phyloP scores from a whole-genome alignment of 306 rosid genomes.

The Canavalia ensiformis region DNA sequence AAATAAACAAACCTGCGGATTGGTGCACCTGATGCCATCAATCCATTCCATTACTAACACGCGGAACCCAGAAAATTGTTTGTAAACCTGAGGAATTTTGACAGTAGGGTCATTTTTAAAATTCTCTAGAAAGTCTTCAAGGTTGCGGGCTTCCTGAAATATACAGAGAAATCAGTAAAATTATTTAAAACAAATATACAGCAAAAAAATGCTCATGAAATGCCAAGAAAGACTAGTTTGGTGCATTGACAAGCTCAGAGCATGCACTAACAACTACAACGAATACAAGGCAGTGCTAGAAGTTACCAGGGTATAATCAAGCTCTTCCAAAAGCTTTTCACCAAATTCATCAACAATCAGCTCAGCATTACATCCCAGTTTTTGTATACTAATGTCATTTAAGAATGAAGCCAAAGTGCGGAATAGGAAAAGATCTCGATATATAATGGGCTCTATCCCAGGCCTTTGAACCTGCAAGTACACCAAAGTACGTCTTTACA shows the following conservation, averaged over 20 bases:
- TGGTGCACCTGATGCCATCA: constrained; percentile 96
- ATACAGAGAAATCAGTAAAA: constrained; percentile 31
- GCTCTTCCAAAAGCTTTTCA: constrained; percentile 99
- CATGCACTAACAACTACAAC: constrained; percentile 19
- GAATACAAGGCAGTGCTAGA: constrained; percentile 50
- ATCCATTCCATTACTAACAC: constrained; percentile 99
- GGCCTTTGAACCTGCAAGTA: constrained; percentile 93
- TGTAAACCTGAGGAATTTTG: constrained; percentile 92
- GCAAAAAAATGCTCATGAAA: constrained; percentile 15
- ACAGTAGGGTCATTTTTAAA: constrained; percentile 93
- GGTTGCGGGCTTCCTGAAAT: constrained; percentile 94
- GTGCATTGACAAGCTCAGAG: constrained; percentile 36
- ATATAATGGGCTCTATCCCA: constrained; percentile 89
- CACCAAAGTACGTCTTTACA: constrained; percentile 31
- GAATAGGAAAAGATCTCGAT: constrained; percentile 93
- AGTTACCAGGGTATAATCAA: constrained; percentile 93
- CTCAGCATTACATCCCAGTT: constrained; percentile 97
- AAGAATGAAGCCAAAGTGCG: constrained; percentile 96
- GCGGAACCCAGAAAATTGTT: constrained; percentile 85
- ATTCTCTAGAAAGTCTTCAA: constrained; percentile 94
- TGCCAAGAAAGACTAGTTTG: constrained; percentile 24
- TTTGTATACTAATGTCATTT: constrained; percentile 89
- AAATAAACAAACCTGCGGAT: constrained; percentile 80
- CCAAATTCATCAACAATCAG: constrained; percentile 99
- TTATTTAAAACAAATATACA: constrained; percentile 22